Base-by-base conservation (phyloP, 768 basidiomycete genomes). In the Dictyophora rubrovolvata region DNA sequence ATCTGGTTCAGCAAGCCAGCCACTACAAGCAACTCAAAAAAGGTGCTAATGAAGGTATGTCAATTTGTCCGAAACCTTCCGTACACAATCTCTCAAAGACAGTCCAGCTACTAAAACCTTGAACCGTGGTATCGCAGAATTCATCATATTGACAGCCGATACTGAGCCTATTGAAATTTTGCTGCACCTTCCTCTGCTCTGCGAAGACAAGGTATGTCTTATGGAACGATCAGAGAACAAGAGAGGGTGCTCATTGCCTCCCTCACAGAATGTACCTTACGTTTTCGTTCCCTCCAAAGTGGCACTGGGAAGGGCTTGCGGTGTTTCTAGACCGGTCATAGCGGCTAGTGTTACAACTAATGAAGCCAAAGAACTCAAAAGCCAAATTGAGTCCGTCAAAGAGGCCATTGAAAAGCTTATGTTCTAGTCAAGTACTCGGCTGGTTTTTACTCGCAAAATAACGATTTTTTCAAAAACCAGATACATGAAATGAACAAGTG, bases 1-100 rank as follows among this genome's bases (percentile, higher is more conserved):
- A 98, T 68, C 79, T 98, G 59, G 88, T 96, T 34, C 92, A 96
- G 70, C 90, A 95, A 74, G 94, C 95, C 47, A 78, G 83, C n/a
- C 87, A 93, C 72, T 96, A 95, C 78, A 97, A 97, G 75, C 94
- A 97, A 72, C 76, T 97, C 52, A 98, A 97, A 77, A 97, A 97
- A 77, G 95, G 96, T 62, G 96, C 96, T 48, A 99, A 99, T 73
- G 96, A 99, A 82, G 89, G 91, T 89, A 23, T 12, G 28, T 55
- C 21, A 14, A 36, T 57, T 56, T 51, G 21, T 12, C 59, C 49
- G 17, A 46, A 50, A 53, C 36, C 21, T 33, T 42, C 12, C 42
- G n/a, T 42, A 42, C n/a, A 42, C 11, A 10, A 10, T n/a, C 20
- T 53, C n/a, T 37, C 55, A 37, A 34, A 1, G 28, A 22, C 54